A percentile compares a stretch with the other conserved stretches of the same genome.
Evolutionary conservation across 345 rosid species (phyloP).

Genomic region (Fremontodendron californicum): DNA sequence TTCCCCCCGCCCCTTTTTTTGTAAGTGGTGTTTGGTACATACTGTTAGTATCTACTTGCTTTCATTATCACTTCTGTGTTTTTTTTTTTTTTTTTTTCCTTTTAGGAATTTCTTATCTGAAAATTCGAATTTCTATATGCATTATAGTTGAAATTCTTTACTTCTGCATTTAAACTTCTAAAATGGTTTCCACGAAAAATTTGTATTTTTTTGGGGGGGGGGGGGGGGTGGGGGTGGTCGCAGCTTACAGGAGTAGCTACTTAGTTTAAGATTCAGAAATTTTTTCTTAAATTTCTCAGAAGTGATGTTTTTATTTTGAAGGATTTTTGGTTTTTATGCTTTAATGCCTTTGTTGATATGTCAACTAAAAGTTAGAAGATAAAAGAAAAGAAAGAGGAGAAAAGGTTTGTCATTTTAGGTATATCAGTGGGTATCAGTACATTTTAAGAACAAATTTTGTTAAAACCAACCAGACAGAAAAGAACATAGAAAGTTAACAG

Average conservation of each 20-base stretch:
- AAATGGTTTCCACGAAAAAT: neutral
- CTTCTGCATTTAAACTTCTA: neutral
- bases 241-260: neutral
- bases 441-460: too few relatives aligned
- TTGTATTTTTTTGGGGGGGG: neutral
- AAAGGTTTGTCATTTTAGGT: neutral
- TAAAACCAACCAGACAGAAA: neutral
- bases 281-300: neutral
- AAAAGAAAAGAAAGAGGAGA: constrained; percentile 2
- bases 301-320: neutral
- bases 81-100: neutral
- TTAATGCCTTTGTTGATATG: neutral
- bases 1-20: too few relatives aligned
- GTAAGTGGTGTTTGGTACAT: neutral
- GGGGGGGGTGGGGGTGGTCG: neutral
- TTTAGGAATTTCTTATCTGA: neutral
- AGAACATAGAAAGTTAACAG: neutral
- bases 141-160: neutral
- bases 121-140: neutral
- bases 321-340: constrained; percentile 3
- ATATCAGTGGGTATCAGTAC: neutral
- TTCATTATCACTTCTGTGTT: neutral
- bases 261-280: neutral
- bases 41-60: neutral
- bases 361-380: neutral